Evolutionary conservation across 805 yeast genomes (phyloP).

Genomic region (Metschnikowia dekortorum): DNA sequence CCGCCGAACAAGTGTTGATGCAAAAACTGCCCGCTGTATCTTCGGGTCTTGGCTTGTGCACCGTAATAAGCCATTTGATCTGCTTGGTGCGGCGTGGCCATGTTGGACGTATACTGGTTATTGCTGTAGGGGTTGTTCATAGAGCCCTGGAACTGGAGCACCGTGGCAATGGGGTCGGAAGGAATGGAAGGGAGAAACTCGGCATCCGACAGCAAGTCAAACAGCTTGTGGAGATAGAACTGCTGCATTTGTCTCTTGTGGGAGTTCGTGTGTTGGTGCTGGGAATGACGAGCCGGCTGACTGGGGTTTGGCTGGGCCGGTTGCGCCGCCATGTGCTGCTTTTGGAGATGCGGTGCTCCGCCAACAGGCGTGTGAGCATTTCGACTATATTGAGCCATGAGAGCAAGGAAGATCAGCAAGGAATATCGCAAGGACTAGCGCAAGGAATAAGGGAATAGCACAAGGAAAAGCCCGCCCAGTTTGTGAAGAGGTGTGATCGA

Average conservation of each 20-base stretch:
- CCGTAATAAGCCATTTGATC: constrained; percentile 14
- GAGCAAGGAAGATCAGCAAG: background rate
- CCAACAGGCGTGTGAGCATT: constrained; percentile 2
- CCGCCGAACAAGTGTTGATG: constrained; percentile 18
- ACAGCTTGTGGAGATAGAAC: constrained; percentile 60
- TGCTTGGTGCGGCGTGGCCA: constrained; percentile 7
- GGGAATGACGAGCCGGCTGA: background rate
- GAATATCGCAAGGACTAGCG: too few relatives aligned
- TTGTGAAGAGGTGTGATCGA: background rate
- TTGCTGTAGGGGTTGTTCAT: constrained; percentile 2
- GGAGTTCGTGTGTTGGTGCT: constrained; percentile 26
- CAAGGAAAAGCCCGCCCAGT: background rate
- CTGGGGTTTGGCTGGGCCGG: constrained; percentile 1
- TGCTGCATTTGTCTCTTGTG: constrained; percentile 19
- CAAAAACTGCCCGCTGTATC: constrained; percentile 16
- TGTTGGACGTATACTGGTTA: constrained; percentile 7
- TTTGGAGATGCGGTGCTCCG: background rate
- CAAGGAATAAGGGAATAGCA: too few relatives aligned
- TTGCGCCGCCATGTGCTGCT: background rate
- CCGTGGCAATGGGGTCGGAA: constrained; percentile 15
- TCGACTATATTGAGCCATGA: constrained; percentile 10
- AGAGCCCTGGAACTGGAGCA: constrained; percentile 15
- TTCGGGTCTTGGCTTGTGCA: constrained; percentile 12
- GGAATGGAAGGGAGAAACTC: constrained; percentile 47
- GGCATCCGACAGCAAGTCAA: constrained; percentile 65